A percentile compares a stretch with the other conserved stretches of the same genome.
phyloP scores from a whole-genome alignment of 177 flowering plant genomes.

The Vitis hybrid region DNA sequence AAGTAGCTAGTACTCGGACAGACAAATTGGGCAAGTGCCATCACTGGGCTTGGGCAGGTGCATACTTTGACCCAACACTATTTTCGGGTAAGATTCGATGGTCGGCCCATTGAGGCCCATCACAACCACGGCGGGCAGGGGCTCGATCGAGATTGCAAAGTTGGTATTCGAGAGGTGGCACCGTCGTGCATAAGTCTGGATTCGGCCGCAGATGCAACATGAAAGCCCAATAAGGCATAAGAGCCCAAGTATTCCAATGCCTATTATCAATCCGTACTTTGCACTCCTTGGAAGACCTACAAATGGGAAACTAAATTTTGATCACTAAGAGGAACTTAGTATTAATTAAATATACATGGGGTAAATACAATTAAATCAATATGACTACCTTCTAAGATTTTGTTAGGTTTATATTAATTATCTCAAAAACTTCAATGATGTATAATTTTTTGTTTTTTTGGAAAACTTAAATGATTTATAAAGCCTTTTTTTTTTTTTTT shows the following conservation, averaged over 20 bases:
- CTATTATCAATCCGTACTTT: constrained; percentile 38
- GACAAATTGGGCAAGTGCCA: constrained; percentile 49
- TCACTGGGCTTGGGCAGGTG: constrained; percentile 45
- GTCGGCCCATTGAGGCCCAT: constrained; percentile 41
- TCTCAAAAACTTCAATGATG: no score
- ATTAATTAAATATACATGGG: background rate
- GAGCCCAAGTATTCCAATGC: constrained; percentile 41
- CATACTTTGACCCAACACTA: constrained; percentile 38
- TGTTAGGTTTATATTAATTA: no score
- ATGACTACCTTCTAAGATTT: no score
- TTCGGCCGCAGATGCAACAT: constrained; percentile 23
- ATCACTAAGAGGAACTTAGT: background rate
- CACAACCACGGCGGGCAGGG: constrained; percentile 5
- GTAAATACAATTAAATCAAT: no score
- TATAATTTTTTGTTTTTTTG: no score
- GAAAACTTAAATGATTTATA: no score
- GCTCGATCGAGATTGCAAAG: constrained; percentile 10
- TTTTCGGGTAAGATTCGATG: constrained; percentile 47
- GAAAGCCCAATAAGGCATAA: constrained; percentile 34
- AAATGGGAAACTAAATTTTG: background rate
- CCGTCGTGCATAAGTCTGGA: constrained; percentile 8
- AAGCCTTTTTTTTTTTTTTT: no score
- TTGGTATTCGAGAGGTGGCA: constrained; percentile 4
- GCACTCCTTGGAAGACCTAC: constrained; percentile 47
- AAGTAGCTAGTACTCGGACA: constrained; percentile 38